Conservation (phyloP, 2,329 filamentous ascomycete species). For the Clarireedia hainanense region DNA sequence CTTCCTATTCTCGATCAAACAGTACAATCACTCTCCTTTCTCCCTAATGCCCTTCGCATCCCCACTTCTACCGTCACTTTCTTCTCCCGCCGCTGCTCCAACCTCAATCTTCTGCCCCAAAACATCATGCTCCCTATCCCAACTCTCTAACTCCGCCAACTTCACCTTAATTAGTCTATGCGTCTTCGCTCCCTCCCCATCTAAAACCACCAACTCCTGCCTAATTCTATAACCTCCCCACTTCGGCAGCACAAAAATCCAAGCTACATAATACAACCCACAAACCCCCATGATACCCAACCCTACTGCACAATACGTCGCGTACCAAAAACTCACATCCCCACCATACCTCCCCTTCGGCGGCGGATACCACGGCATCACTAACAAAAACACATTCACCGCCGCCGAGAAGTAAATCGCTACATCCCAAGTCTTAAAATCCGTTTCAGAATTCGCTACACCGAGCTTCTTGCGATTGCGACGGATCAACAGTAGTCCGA, state of each 20-base stretch:
- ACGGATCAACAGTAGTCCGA: conserved; percentile 52
- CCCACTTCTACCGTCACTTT: too few species aligned
- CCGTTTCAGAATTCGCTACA: conserved; percentile 33
- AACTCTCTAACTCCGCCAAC: conserved; percentile 39
- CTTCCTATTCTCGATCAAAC: too few species aligned
- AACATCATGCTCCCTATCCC: conserved; percentile 52
- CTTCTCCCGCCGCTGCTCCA: not conserved
- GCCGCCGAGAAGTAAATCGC: conserved; percentile 52
- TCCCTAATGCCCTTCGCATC: too few species aligned
- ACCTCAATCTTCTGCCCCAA: conserved; percentile 9
- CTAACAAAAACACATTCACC: conserved; percentile 52
- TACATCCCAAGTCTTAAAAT: conserved; percentile 44
- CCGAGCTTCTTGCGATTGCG: conserved; percentile 43
- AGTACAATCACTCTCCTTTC: too few species aligned
- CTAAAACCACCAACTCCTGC: conserved; percentile 44
- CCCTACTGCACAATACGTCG: conserved; percentile 57
- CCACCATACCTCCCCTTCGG: conserved; percentile 49
- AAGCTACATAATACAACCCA: conserved; percentile 48
- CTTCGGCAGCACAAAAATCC: conserved; percentile 49
- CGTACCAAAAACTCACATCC: conserved; percentile 68
- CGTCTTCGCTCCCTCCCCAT: conserved; percentile 37
- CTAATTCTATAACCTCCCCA: conserved; percentile 46
- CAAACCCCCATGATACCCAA: conserved; percentile 50
- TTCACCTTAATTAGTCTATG: conserved; percentile 47
- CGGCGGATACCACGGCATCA: conserved; percentile 68